Evolutionary conservation across 1,284 basidiomycete genomes (phyloP), one percentile per base, ranked within the genome.

Genomic region (Papiliotrema nemorosa): DNA sequence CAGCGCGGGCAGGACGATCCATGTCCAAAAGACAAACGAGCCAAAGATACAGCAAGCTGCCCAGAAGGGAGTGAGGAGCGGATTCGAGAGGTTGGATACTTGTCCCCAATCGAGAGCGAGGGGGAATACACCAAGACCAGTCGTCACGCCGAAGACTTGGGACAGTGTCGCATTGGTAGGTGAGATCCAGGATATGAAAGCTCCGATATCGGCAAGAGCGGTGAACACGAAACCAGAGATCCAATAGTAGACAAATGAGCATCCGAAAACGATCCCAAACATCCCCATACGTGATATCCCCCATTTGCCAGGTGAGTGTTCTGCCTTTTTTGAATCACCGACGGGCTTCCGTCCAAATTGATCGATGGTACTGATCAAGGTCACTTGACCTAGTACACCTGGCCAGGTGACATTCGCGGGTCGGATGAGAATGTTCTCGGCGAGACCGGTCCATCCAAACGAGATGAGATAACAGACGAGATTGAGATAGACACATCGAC

Each of bases 391-490:
- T 12, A 38, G 36, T 20, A 38, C 36, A 21, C 36, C 36, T 10
- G 36, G 36, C 36, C 36, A 38, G 18, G 36, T 20, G 36, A 38
- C 36, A 38, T 38, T 38, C 7, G 20, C 10, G 36, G 36, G 36
- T 21, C 20, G 10, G 9, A 38, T 38, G 10, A 38, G 36, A 18
- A 38, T 20, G 18, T 38, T 21, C 36, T 38, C 36, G 36, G 36
- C 36, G 13, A 38, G 20, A 9, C 36, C 36, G 12, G 20, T 38
- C 36, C 36, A 38, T 20, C 36, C 36, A 7, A 10, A 38, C 12
- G 36, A 38, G 36, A 38, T 38, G 36, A 38, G 36, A 18, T 38
- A 38, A 21, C 36, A 38, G 36, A 38, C 36, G 36, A 38, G 36
- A 18, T 38, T 38, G 36, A 38, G 36, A 18, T 38, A 38, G 36